Evolutionary conservation across 768 basidiomycete genomes (phyloP), one percentile per base, ranked within the genome.

Genomic region (Cyclocybe aegerita): DNA sequence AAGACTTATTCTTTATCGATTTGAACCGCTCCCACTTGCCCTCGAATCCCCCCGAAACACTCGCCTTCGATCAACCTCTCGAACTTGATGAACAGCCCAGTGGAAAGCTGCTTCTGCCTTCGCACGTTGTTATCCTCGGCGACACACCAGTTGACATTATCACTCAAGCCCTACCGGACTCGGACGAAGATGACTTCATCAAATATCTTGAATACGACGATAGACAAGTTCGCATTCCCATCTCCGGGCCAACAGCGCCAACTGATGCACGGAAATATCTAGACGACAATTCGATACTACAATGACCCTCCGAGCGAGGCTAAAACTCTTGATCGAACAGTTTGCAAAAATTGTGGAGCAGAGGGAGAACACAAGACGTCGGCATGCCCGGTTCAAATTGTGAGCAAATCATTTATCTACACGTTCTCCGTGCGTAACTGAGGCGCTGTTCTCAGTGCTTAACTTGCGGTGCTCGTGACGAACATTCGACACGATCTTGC

Each of bases 201-300:
- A 82, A 91, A 46, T 90, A 88, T 60, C 72, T 92, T 16, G 88
- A 90, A 56, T 86, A 83, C 55, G 87, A 87, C 45, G 81, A 83
- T 58, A 69, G 75, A 32, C 79, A 76, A 68, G 86, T 84, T 49
- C 17, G 76, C 60, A 34, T 29, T 17, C 12, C 47, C 12, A 15
- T 30, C 9, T 36, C 39, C 31, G 46, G 17, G 12, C 17, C 14
- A n/a, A 37, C 23, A 16, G 37, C 31, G 6, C 50, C 29, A 16
- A 16, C 17, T 46, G 17, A 42, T 48, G 30, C 52, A 43, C 29
- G 42, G 7, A 6, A 7, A 11, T 43, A 30, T 39, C 23, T 36
- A 85, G 85, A 78, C 74, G 43, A 70, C 79, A 44, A 65, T 76
- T 7, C 81, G 90, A 29, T 91, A 91, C 59, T 93, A 86, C 58